phyloP scores from a whole-genome alignment of 2,329 filamentous ascomycete genomes.

The Sphaceloma murrayae region DNA sequence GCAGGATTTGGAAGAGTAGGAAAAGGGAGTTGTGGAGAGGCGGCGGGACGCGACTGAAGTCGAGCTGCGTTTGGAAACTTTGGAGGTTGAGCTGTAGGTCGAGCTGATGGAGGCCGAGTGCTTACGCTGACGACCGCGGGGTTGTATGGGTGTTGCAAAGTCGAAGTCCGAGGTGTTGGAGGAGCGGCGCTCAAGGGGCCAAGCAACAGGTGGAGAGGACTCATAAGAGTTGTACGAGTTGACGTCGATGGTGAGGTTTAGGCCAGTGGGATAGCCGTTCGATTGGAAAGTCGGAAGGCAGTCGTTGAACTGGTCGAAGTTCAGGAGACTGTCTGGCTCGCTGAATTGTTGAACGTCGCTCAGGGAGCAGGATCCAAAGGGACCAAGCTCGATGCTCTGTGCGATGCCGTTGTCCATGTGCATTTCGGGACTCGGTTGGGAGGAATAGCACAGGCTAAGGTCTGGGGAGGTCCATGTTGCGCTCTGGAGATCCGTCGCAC shows the following conservation, averaged over 20 bases:
- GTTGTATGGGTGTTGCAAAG: slow-evolving; percentile 2
- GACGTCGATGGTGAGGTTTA: slow-evolving; percentile 12
- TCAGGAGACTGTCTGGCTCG: slow-evolving; percentile 12
- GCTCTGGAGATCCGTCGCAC: slow-evolving; percentile 5
- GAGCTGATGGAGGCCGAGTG: slow-evolving; percentile 15
- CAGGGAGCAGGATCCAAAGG: slow-evolving; percentile 12
- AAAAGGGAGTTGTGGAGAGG: slow-evolving; percentile 28
- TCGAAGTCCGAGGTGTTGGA: slow-evolving; percentile 2
- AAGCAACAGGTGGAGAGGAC: slow-evolving; percentile 7
- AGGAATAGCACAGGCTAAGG: slow-evolving; percentile 2
- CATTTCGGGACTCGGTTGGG: slow-evolving; percentile 1
- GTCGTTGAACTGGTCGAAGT: slow-evolving; percentile 12
- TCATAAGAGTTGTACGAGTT: slow-evolving; percentile 3
- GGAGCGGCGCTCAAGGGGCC: slow-evolving; percentile 11
- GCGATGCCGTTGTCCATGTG: slow-evolving; percentile 12
- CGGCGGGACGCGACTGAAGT: slow-evolving; percentile 8
- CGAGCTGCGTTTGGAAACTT: slow-evolving; percentile 13
- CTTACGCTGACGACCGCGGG: slow-evolving; percentile 5
- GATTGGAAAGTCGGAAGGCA: slow-evolving; percentile 10
- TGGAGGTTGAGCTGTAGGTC: too few relatives aligned
- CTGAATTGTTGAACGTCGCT: slow-evolving; percentile 16
- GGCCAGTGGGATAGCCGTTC: neutral
- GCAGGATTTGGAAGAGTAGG: slow-evolving; percentile 39
- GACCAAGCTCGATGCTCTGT: slow-evolving; percentile 15
- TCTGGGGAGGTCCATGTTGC: slow-evolving; percentile 12